Percentiles rank a stretch among this genome's conserved stretches.
Conservation (phyloP, 2,329 filamentous ascomycete genomes). For the Pseudogymnoascus sp. region DNA sequence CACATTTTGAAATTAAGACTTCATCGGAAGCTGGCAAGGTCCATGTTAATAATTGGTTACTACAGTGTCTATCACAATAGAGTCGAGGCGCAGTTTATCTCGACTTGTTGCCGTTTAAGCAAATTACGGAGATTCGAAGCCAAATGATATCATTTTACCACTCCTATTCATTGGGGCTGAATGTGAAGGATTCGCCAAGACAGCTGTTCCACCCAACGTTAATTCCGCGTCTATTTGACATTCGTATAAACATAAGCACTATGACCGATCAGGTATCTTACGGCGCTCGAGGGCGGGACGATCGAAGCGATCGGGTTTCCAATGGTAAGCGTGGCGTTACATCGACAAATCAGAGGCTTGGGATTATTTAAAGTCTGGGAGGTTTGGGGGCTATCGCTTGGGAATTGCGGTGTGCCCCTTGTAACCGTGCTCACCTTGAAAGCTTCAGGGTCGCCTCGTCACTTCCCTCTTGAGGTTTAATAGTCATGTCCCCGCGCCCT, state of each 20-base stretch:
- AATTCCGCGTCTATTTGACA: background rate
- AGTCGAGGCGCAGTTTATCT: background rate
- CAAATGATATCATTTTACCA: background rate
- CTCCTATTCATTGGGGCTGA: background rate
- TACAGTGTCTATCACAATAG: background rate
- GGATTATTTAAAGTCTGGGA: background rate
- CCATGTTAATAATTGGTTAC: background rate
- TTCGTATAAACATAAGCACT: background rate
- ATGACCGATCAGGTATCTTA: slow-evolving; percentile 1
- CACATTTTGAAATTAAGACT: background rate
- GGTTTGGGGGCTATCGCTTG: background rate
- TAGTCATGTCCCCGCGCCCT: background rate
- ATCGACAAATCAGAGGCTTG: background rate
- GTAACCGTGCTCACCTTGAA: background rate
- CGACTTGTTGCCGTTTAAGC: background rate
- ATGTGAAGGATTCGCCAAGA: background rate
- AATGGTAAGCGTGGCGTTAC: background rate
- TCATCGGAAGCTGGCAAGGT: background rate
- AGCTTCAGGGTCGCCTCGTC: background rate
- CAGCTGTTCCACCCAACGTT: background rate
- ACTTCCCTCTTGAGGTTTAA: slow-evolving; percentile 9
- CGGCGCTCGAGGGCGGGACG: background rate
- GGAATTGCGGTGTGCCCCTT: background rate
- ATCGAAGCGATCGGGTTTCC: background rate
- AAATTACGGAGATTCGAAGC: background rate